A percentile compares a stretch with the other conserved stretches of the same genome.
phyloP scores from a whole-genome alignment of 441 rosid species.

The Euphorbia neoarborescens region DNA sequence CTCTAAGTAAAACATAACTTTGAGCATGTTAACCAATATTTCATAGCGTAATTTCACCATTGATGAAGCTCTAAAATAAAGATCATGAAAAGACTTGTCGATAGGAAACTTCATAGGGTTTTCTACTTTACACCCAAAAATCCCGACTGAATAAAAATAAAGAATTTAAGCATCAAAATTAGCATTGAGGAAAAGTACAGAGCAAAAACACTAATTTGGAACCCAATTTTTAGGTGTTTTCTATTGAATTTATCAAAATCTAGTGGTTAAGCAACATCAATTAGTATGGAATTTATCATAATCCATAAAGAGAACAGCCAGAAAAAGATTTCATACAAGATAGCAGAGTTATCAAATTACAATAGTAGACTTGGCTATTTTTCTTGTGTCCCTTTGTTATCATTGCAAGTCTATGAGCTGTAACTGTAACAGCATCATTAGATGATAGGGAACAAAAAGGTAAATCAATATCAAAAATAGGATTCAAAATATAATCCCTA shows the following conservation, averaged over 20 bases:
- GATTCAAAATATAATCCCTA: conserved; percentile 51
- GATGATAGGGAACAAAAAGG: conserved; percentile 37
- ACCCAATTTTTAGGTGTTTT: neutral
- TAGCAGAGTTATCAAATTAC: neutral
- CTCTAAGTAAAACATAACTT: neutral
- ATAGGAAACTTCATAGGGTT: conserved; percentile 1
- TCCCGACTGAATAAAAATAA: neutral
- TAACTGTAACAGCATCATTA: conserved; percentile 44
- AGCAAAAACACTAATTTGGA: neutral
- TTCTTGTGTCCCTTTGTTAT: conserved; percentile 45
- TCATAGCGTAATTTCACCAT: neutral
- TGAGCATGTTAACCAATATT: neutral
- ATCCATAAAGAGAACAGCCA: neutral
- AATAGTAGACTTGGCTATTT: conserved; percentile 43
- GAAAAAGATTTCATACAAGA: neutral
- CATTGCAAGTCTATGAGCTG: conserved; percentile 57
- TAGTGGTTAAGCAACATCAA: neutral
- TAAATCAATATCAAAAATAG: conserved; percentile 48
- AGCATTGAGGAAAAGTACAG: neutral
- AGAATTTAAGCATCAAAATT: neutral
- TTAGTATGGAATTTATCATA: neutral
- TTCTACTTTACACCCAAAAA: neutral
- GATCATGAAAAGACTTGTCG: neutral
- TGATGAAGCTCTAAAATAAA: neutral
- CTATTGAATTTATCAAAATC: neutral